Evolutionary conservation across 2,329 filamentous ascomycete species (phyloP), one percentile per base, ranked within the genome.

Genomic region (Beauveria australis): DNA sequence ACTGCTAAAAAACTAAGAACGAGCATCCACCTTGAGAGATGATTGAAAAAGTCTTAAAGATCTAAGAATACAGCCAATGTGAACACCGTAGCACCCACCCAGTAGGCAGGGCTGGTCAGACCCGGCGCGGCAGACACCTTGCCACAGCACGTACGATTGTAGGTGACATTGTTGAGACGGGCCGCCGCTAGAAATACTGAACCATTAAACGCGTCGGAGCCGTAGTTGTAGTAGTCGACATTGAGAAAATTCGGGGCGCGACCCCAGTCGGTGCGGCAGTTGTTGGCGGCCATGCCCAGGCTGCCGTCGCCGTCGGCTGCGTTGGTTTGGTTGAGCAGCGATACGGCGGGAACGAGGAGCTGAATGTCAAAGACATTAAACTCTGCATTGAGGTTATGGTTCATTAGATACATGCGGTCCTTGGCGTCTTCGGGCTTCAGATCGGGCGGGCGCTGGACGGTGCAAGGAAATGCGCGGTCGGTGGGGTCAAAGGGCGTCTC

Each of bases 301-400:
- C 85, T 89, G 37, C 89, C 88, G 58, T 73, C 78, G 18, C 88
- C 88, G 1, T 76, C 78, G 14, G 79, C 80, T 14, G 81, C 84
- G 69, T 95, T 95, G 19, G 89, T 93, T 63, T 81, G 74, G 67
- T 90, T 90, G 61, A 93, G 75, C 46, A 86, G 71, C 5, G 85
- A 82, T 0, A 85, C 84, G 61, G 89, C 89, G 0, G 91, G 91
- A 14, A 94, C 86, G 8, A 92, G 76, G 51, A 94, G 71, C 22
- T 80, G 76, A 18, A 81, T 70, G 33, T 84, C 84, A 2, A 86
- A 83, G 41, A 95, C 74, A 58, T 82, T 81, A 63, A 96, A 82
- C 65, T 92, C 81, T 62, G 88, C 81, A 72, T 96, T 96, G 62
- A 96, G 81, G 71, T 97, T 97, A 77, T 97, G 92, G 74, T 97